Evolutionary conservation across 805 yeast genomes (phyloP).

Genomic region (Grigorovia humatica): DNA sequence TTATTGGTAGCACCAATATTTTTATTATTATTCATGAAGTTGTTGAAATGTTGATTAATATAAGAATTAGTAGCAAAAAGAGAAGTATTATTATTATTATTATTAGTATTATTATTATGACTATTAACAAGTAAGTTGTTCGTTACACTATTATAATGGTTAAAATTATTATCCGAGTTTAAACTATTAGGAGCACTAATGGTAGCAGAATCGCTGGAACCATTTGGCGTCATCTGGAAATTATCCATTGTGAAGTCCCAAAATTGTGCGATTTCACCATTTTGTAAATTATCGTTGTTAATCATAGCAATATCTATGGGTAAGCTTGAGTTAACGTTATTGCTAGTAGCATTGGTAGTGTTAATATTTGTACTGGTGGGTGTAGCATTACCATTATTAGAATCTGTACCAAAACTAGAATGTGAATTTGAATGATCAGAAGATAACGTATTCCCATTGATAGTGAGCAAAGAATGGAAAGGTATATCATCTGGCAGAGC

Average conservation of each 20-base stretch:
- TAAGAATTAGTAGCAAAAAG: not conserved
- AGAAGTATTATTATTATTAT: not conserved
- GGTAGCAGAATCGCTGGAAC: conserved; percentile 27
- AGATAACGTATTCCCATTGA: not conserved
- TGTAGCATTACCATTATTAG: not conserved
- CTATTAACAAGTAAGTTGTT: not conserved
- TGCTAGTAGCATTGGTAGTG: not conserved
- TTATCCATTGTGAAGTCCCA: conserved; percentile 33
- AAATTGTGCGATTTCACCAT: conserved; percentile 32
- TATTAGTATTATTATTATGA: conserved; percentile 1
- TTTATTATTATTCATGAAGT: not conserved
- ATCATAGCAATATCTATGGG: conserved; percentile 20
- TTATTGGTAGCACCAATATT: not conserved
- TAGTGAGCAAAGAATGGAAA: conserved; percentile 7
- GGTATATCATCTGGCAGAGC: conserved; percentile 27
- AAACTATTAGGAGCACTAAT: conserved; percentile 29
- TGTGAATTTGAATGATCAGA: not conserved
- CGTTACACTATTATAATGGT: not conserved
- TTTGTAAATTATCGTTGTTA: conserved; percentile 11
- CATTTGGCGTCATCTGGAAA: conserved; percentile 28
- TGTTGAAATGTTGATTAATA: conserved; percentile 1
- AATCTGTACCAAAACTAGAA: not conserved
- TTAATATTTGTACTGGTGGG: not conserved
- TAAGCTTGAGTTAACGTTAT: conserved; percentile 2
- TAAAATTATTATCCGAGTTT: conserved; percentile 14